Base-by-base conservation (phyloP, 805 yeast genomes). In the Saturnispora quitensis region DNA sequence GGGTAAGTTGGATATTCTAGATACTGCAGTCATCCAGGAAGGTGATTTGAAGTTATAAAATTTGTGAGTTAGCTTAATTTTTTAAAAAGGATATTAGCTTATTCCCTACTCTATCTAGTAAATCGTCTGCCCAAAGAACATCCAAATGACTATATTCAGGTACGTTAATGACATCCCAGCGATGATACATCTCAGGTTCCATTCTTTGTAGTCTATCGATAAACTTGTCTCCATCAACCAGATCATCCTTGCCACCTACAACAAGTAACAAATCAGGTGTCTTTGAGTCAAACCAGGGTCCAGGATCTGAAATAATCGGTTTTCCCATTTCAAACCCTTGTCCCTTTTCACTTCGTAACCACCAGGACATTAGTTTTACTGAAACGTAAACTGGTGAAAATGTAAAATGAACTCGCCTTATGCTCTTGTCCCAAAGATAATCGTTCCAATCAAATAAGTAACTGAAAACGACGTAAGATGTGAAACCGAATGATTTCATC, bases 381-480 rank as follows among this genome's bases (percentile, higher is more conserved):
- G 95, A 83, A 15, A 90, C 84, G 64, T 79, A 86, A 5, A 86
- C 87, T 0, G 96, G 96, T 3, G 95, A 84, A 64, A 89, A 90
- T 5, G 90, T 67, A 56, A 91, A 89, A 67, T 87, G 89, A 34
- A 90, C 73, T 55, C 79, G 77, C 59, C 91, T 73, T 24, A 88
- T 68, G 27, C 74, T 68, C 25, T 68, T 71, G 62, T 89, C 86
- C 84, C 97, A 93, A 28, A 85, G 71, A 13, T 65, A 65, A 60
- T 89, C 95, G 62, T 77, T 80, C 98, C 98, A 93, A 50, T 84
- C 87, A 64, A 91, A 88, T 53, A 91, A 68, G 61, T 78, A 91
- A 62, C 86, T 86, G 71, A 91, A 90, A 84, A 91, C 86, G 48
- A 83, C 69, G 62, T 88, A 90, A 25, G 93, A 83, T 45, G 81